phyloP scores from a whole-genome alignment of 345 rosid genomes.

The Tarenaya hassleriana region DNA sequence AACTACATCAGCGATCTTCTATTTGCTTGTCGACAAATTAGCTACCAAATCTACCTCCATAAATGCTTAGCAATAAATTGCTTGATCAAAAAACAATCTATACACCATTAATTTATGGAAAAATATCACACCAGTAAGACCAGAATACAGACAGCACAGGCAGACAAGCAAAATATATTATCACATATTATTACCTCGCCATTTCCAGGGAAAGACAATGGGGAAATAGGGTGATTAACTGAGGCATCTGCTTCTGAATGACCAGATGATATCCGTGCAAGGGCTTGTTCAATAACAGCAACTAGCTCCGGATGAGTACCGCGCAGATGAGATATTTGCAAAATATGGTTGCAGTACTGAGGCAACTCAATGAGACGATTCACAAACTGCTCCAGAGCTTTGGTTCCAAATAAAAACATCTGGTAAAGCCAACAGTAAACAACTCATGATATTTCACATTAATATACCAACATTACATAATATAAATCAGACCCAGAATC shows the following conservation, averaged over 20 bases:
- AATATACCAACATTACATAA: neutral
- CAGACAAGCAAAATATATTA: neutral
- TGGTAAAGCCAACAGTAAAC: constrained; percentile 28
- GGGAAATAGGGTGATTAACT: constrained; percentile 41
- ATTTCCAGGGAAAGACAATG: constrained; percentile 46
- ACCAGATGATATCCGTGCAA: constrained; percentile 78
- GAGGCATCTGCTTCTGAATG: constrained; percentile 61
- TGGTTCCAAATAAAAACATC: constrained; percentile 98
- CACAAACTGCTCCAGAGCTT: constrained; percentile 93
- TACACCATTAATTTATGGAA: neutral
- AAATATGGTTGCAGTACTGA: constrained; percentile 93
- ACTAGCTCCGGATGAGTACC: constrained; percentile 77
- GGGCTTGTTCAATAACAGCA: constrained; percentile 77
- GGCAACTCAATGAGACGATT: constrained; percentile 97
- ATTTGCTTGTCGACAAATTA: constrained; percentile 1
- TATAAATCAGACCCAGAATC: constrained; percentile 3
- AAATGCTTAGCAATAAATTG: neutral
- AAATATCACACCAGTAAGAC: constrained; percentile 6
- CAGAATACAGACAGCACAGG: constrained; percentile 8
- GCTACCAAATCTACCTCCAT: neutral
- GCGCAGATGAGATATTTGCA: constrained; percentile 95
- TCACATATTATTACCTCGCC: constrained; percentile 47
- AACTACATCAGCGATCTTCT: neutral
- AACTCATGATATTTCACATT: constrained; percentile 18
- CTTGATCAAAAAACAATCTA: neutral